Conservation (phyloP, 106 monocot species). For the Dendrobium catenatum region DNA sequence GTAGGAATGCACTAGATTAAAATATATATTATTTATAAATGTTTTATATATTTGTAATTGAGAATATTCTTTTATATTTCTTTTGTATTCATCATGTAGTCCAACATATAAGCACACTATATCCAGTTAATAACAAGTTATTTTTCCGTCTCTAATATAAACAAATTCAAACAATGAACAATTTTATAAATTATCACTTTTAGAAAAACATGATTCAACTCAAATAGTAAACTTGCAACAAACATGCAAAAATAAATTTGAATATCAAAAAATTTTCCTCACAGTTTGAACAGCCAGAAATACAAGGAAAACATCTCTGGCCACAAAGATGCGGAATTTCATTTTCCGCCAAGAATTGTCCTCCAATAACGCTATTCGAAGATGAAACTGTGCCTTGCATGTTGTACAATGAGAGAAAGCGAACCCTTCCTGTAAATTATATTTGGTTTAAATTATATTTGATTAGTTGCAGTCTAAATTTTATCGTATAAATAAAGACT, state of each 20-base stretch:
- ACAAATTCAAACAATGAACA: not conserved
- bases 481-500: constrained; percentile 4
- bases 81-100: not conserved
- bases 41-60: not conserved
- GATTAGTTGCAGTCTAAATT: not conserved
- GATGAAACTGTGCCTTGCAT: constrained; percentile 96
- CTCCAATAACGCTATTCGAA: constrained; percentile 66
- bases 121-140: not conserved
- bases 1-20: not conserved
- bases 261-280: constrained; percentile 20
- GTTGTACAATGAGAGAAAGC: constrained; percentile 99
- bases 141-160: not conserved
- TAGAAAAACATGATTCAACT: not conserved
- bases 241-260: not conserved
- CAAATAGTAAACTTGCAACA: not conserved
- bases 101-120: not conserved
- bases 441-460: not conserved
- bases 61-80: not conserved
- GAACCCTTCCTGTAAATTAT: constrained; percentile 83
- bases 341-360: constrained; percentile 75
- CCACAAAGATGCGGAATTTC: constrained; percentile 85
- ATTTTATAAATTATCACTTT: not conserved
- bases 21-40: not conserved
- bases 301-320: constrained; percentile 88
- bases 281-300: constrained; percentile 90